Conservation (phyloP, 164 flowering plant genomes). For the Chimonanthus salicifolius region DNA sequence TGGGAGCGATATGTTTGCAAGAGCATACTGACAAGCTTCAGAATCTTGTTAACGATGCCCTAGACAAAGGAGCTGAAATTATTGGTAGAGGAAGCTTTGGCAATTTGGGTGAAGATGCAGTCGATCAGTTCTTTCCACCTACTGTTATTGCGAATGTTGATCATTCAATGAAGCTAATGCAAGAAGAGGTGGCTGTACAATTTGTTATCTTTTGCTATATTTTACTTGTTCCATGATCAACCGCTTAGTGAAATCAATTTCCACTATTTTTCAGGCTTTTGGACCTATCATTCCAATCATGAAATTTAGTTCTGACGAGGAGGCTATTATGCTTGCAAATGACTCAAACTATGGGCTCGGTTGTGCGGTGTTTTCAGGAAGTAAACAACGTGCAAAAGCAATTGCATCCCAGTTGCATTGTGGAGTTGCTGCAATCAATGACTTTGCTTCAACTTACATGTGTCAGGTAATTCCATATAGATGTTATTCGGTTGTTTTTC, state of each 20-base stretch:
- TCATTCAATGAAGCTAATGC: conserved; percentile 89
- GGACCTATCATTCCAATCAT: conserved; percentile 99
- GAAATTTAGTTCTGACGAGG: conserved; percentile 87
- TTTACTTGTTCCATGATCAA: not conserved
- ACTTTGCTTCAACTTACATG: conserved; percentile 90
- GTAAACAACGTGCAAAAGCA: conserved; percentile 60
- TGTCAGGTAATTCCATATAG: conserved; percentile 62
- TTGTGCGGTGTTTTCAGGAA: conserved; percentile 96
- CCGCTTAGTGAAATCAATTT: conserved; percentile 3
- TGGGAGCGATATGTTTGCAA: conserved; percentile 95
- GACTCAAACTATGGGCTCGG: conserved; percentile 90
- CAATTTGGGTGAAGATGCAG: conserved; percentile 79
- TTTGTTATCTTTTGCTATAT: not conserved
- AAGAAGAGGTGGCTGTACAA: conserved; percentile 74
- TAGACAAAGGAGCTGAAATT: conserved; percentile 90
- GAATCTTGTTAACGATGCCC: conserved; percentile 75
- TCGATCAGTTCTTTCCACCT: conserved; percentile 97
- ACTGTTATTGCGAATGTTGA: conserved; percentile 77
- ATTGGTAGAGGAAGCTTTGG: conserved; percentile 90
- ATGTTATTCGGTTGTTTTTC: not conserved
- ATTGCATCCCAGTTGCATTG: conserved; percentile 82
- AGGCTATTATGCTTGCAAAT: conserved; percentile 77
- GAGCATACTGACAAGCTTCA: conserved; percentile 93
- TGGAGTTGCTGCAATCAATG: conserved; percentile 93
- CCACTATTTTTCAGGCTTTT: conserved; percentile 53